Evolutionary conservation across 495 filamentous ascomycete genomes (phyloP).

Genomic region (Podospora tetraspora): DNA sequence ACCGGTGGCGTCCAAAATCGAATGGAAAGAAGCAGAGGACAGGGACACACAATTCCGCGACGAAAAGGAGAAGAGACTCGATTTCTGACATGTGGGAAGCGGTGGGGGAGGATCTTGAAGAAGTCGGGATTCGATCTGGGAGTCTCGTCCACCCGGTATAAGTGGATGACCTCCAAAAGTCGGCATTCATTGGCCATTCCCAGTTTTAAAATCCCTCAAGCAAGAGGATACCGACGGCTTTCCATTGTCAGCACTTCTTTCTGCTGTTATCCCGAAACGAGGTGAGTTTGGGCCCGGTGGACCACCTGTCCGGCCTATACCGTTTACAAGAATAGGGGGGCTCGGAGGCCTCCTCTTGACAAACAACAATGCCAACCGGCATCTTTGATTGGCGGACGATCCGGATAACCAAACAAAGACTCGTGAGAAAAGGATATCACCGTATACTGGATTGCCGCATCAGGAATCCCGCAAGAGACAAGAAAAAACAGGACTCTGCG

Average conservation of each 20-base stretch:
- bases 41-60: background rate
- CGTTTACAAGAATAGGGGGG: background rate
- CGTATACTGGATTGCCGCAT: background rate
- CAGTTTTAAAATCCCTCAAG: background rate
- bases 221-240: background rate
- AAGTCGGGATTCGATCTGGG: background rate
- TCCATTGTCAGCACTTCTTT: background rate
- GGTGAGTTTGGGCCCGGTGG: background rate
- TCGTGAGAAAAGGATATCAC: background rate
- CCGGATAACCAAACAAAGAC: background rate
- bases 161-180: background rate
- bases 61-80: background rate
- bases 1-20: background rate
- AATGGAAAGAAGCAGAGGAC: background rate
- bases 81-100: background rate
- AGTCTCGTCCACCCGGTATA: background rate
- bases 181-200: background rate
- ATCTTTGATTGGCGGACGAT: background rate
- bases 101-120: background rate
- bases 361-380: background rate
- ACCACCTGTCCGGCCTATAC: background rate
- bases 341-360: slow-evolving; percentile 3
- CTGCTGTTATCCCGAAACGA: background rate
- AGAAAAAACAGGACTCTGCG: background rate
- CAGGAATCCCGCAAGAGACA: background rate